Base-by-base conservation (phyloP, 768 basidiomycete species). In the Pseudohyphozyma bogoriensis region DNA sequence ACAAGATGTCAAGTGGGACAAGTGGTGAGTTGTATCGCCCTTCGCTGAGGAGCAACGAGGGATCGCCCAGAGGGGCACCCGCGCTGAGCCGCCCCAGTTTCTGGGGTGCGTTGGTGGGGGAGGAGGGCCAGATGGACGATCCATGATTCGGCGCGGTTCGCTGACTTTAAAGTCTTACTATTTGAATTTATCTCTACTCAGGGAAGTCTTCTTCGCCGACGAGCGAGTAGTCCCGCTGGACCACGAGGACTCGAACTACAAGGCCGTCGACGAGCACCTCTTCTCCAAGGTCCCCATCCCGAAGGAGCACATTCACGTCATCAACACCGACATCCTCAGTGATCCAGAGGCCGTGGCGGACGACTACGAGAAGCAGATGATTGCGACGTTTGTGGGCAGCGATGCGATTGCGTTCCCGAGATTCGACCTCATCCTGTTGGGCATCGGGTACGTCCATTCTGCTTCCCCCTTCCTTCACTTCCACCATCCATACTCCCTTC, bases 171-270 rank as follows among this genome's bases (percentile, higher is more conserved):
- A n/a, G n/a, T n/a, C n/a, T n/a, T n/a, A n/a, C n/a, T n/a, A n/a
- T n/a, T n/a, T n/a, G n/a, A n/a, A n/a, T n/a, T n/a, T n/a, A n/a
- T n/a, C n/a, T n/a, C n/a, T n/a, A n/a, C 37, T 33, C 72, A 97
- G 93, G 95, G 91, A 96, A 65, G 84, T 97, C 70, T 99, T 86
- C 77, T 99, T 95, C 71, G 89, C 85, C 33, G 95, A 99, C 74
- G 95, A 99, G 76, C 87, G 95, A 56, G 82, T 84, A 63, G 95
- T 99, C 28, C 89, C 90, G 11, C 83, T 95, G 72, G 85, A 95
- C 77, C 79, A 93, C 75, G 79, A 83, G 37, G 93, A 97, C 72
- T 95, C 91, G 32, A 99, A 97, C 74, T 89, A 95, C 78, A 70
- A 74, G 20, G 81, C 88, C 52, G 89, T 86, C 78, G 77, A 73